Evolutionary conservation across 2,329 filamentous ascomycete species (phyloP).

Genomic region (Penicillium sp.): DNA sequence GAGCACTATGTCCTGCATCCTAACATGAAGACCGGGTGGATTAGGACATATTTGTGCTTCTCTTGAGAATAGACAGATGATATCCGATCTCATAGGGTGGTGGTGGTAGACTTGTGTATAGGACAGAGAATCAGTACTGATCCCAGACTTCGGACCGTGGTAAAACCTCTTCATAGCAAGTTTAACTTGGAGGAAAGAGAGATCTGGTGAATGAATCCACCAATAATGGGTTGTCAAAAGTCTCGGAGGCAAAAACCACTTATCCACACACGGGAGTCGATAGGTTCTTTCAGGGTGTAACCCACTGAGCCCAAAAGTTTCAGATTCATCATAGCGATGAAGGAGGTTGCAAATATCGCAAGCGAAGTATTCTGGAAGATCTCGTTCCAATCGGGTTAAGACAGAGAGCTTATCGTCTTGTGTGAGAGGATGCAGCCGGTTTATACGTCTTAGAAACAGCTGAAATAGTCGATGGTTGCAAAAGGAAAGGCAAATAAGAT

Average conservation of each 20-base stretch:
- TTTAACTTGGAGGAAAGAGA: slow-evolving; percentile 9
- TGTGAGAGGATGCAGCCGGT: background rate
- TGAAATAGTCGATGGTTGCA: slow-evolving; percentile 8
- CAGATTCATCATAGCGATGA: slow-evolving; percentile 9
- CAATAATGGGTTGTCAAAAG: background rate
- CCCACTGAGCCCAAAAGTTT: slow-evolving; percentile 4
- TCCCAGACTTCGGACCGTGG: slow-evolving; percentile 1
- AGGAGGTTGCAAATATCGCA: slow-evolving; percentile 9
- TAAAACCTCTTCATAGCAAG: slow-evolving; percentile 7
- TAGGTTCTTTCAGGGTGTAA: background rate
- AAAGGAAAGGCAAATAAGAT: slow-evolving; percentile 7
- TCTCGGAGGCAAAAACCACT: background rate
- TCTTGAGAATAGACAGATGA: slow-evolving; percentile 5
- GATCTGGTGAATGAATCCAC: background rate
- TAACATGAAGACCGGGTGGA: slow-evolving; percentile 9
- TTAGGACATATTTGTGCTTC: slow-evolving; percentile 7
- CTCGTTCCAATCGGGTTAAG: slow-evolving; percentile 10
- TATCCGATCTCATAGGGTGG: background rate
- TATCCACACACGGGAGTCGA: slow-evolving; percentile 1
- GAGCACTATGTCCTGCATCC: slow-evolving; percentile 11
- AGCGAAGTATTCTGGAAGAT: slow-evolving; percentile 12
- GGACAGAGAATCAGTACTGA: slow-evolving; percentile 8
- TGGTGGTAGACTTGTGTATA: slow-evolving; percentile 32
- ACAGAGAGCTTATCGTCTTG: slow-evolving; percentile 1
- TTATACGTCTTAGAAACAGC: background rate